These are phyloP conservation scores for Myochromella boudieri DNA, from an alignment of 768 basidiomycete genomes.

Conservation along the genomic window DNA sequence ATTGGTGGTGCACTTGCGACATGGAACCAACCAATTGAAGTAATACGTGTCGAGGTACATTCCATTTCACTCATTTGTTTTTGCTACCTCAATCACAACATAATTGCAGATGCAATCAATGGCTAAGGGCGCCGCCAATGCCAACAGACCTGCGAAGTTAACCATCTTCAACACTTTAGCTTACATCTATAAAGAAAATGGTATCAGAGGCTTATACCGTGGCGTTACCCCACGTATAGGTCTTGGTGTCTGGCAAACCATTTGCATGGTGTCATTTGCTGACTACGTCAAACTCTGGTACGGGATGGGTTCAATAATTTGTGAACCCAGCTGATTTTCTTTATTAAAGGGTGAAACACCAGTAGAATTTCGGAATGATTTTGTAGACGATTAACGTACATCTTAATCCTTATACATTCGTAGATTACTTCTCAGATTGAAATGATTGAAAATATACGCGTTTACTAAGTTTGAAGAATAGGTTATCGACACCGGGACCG, in stretches of 20 bases:
- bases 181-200: conserved; percentile 98
- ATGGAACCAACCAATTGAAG: conserved; percentile 99
- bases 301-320: no score
- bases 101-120: conserved; percentile 93
- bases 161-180: conserved; percentile 88
- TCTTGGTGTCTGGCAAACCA: conserved; percentile 94
- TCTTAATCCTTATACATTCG: conserved; percentile 21
- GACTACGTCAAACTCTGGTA: conserved; percentile 93
- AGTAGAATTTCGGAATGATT: conserved; percentile 18
- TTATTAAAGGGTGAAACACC: conserved; percentile 55
- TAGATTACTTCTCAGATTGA: background rate
- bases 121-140: conserved; percentile 74
- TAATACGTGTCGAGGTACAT: conserved; percentile 89
- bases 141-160: conserved; percentile 86
- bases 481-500: no score
- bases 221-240: conserved; percentile 97
- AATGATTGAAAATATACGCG: no score
- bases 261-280: conserved; percentile 99
- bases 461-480: background rate
- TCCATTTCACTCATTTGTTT: background rate
- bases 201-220: conserved; percentile 93
- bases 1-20: conserved; percentile 95
- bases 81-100: conserved; percentile 1
- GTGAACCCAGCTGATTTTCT: conserved; percentile 19
- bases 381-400: conserved; percentile 15